These are phyloP conservation scores for Tothia fuscella DNA, from an alignment of 2,329 filamentous ascomycete genomes.

Conservation along the genomic window DNA sequence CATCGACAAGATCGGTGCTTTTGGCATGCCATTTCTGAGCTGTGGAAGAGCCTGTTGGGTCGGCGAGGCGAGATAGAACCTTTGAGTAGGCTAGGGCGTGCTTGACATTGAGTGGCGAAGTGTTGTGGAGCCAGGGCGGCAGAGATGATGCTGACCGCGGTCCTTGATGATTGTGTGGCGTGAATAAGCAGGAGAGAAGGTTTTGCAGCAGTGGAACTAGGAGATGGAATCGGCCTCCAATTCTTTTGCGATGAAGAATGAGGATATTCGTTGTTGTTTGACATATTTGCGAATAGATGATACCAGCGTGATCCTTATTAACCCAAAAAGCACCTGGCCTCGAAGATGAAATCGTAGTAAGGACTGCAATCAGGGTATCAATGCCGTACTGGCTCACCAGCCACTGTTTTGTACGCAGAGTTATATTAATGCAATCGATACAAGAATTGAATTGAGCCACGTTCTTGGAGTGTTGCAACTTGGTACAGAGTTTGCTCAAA, in stretches of 20 bases:
- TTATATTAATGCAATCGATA: constrained; percentile 2
- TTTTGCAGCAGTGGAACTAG: constrained; percentile 43
- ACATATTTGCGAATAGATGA: constrained; percentile 43
- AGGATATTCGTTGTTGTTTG: constrained; percentile 40
- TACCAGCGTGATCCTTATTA: constrained; percentile 19
- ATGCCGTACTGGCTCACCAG: constrained; percentile 32
- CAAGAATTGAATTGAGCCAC: constrained; percentile 4
- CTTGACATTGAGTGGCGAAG: constrained; percentile 22
- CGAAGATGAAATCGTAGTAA: constrained; percentile 23
- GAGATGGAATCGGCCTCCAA: constrained; percentile 49
- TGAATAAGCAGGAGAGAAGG: constrained; percentile 44
- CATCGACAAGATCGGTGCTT: constrained; percentile 37
- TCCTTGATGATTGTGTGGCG: constrained; percentile 9
- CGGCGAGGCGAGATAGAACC: constrained; percentile 47
- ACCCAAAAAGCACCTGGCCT: constrained; percentile 18
- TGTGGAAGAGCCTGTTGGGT: constrained; percentile 45
- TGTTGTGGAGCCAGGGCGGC: constrained; percentile 21
- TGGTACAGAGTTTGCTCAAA: background rate
- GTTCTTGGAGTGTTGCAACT: background rate
- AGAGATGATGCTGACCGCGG: constrained; percentile 14
- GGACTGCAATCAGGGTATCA: constrained; percentile 27
- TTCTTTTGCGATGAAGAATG: constrained; percentile 43
- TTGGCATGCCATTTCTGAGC: constrained; percentile 14
- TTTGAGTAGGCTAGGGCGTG: constrained; percentile 41
- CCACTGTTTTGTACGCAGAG: constrained; percentile 17